Evolutionary conservation across 1,284 basidiomycete species (phyloP), one percentile per base, ranked within the genome.

Genomic region (Retiboletus flavoniger): DNA sequence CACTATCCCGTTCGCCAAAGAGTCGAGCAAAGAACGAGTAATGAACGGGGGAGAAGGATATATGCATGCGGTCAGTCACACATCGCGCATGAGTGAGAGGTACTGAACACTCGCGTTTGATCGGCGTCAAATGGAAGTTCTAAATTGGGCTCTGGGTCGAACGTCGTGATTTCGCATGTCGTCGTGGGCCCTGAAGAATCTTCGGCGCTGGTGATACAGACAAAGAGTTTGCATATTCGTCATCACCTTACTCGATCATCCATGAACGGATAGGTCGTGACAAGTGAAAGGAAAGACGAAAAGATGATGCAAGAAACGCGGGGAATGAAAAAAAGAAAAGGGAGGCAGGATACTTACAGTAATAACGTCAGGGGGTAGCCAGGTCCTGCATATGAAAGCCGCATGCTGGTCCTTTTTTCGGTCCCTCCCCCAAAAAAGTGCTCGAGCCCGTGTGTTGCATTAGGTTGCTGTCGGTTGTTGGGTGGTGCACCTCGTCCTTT

Each of bases 111-210:
- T 67, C 63, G 87, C 87, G 83, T 82, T 53, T 79, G 74, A 11
- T 86, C 80, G 39, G 78, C 77, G 60, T 93, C 84, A 66, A 95
- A 94, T 3, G 85, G 78, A 31, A 96, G 81, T 51, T 94, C 89
- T 39, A 93, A 76, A 54, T 87, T 78, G 19, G 87, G 85, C 60
- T 95, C 93, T 3, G 92, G 83, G 49, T 94, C 91, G 61, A 89
- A 91, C 0, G 93, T 93, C 21, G 84, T 82, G 54, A 98, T 85
- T 68, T 95, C 88, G 70, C 94, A 97, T 16, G 83, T 88, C 7
- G 95, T 95, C 0, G 87, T 92, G 0, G 94, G 94, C 2, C 93
- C 93, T 53, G 79, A 77, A 0, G 83, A 78, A 56, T 93, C 91
- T 68, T 96, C 93, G 24, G 91, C 85, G 49, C 94, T 96, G 59